A percentile compares a stretch with the other conserved stretches of the same genome.
These are phyloP conservation scores for Nicotiana paniculata DNA, from an alignment of 257 asterid species.

Conservation along the genomic window DNA sequence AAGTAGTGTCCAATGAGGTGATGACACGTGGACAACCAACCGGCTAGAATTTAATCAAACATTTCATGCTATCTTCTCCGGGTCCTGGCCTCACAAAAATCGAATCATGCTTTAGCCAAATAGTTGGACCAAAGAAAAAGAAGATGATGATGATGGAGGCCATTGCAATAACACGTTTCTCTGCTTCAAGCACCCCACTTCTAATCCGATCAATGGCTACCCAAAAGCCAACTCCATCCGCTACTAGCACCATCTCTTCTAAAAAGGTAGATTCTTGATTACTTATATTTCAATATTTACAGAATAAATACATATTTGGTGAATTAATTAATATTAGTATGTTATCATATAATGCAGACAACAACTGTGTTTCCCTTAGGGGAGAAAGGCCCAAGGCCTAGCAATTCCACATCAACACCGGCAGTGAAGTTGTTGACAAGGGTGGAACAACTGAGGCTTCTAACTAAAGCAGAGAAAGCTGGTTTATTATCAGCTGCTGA, in stretches of 20 bases:
- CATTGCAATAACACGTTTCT: conserved; percentile 17
- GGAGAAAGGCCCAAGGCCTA: conserved; percentile 29
- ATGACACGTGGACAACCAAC: conserved; percentile 23
- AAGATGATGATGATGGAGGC: conserved; percentile 16
- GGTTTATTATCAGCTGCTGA: conserved; percentile 89
- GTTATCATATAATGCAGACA: conserved; percentile 22
- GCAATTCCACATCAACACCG: conserved; percentile 16
- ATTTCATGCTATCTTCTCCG: background rate
- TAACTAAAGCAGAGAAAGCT: conserved; percentile 87
- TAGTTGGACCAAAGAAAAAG: background rate
- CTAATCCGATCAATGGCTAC: conserved; percentile 67
- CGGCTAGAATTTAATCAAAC: conserved; percentile 4
- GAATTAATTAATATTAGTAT: background rate
- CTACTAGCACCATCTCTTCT: conserved; percentile 46
- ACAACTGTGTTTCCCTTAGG: conserved; percentile 33
- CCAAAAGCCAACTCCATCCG: conserved; percentile 41
- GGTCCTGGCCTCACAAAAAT: background rate
- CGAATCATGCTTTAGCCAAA: background rate
- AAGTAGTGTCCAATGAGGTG: conserved; percentile 13
- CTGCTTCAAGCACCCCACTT: conserved; percentile 38
- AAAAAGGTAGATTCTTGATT: conserved; percentile 41
- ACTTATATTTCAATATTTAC: no score
- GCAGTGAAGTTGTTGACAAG: conserved; percentile 67
- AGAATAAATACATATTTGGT: background rate
- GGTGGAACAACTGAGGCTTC: conserved; percentile 81